These are phyloP conservation scores for Amphicarpaea edgeworthii DNA, from an alignment of 306 rosid species.

Conservation along the genomic window DNA sequence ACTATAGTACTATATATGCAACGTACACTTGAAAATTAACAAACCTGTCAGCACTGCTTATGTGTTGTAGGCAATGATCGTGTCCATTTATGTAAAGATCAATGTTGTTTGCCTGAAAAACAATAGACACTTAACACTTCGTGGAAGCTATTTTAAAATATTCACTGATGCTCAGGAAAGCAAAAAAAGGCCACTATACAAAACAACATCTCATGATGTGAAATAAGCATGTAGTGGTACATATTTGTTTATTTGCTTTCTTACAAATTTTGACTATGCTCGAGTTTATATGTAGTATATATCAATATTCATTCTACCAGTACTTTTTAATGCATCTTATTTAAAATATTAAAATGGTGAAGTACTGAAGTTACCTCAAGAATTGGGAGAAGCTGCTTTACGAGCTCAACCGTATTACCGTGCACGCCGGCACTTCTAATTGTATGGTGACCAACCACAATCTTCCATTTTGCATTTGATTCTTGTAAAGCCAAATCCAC, in stretches of 20 bases:
- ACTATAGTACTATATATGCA: background rate
- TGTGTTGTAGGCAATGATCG: constrained; percentile 79
- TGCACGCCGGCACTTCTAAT: constrained; percentile 64
- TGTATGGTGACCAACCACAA: constrained; percentile 84
- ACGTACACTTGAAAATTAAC: background rate
- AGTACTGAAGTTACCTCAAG: constrained; percentile 68
- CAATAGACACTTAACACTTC: constrained; percentile 4
- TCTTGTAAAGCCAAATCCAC: constrained; percentile 56
- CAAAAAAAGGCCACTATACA: no score
- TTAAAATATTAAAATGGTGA: background rate
- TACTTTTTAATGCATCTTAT: no score
- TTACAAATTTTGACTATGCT: no score
- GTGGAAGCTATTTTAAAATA: background rate
- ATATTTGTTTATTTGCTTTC: no score
- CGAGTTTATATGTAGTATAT: no score
- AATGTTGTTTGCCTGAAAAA: constrained; percentile 59
- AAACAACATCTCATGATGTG: no score
- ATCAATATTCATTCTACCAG: background rate
- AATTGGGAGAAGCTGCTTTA: constrained; percentile 66
- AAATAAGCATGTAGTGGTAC: no score
- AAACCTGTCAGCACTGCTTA: constrained; percentile 51
- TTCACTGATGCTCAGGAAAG: no score
- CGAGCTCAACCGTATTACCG: constrained; percentile 69
- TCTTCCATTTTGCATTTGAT: constrained; percentile 77
- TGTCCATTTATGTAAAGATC: constrained; percentile 83